Conservation (phyloP, 208 protist genomes). For the Trypanosoma grayi region DNA sequence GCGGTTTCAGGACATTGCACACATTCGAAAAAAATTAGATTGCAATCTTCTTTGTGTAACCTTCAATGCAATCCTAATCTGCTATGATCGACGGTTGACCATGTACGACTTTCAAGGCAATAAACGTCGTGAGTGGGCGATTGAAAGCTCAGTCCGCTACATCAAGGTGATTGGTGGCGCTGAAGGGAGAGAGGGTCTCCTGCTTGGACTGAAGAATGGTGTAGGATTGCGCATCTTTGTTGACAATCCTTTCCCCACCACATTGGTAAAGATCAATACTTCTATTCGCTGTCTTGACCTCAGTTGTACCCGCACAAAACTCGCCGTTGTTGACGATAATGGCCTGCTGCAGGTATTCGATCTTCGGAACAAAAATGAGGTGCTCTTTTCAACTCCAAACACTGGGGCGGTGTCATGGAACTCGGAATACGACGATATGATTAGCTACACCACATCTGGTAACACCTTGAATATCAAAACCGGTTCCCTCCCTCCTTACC, state of each 20-base stretch:
- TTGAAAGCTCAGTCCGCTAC: constrained; percentile 93
- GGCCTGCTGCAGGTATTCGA: constrained; percentile 88
- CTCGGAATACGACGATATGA: constrained; percentile 93
- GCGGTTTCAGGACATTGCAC: constrained; percentile 89
- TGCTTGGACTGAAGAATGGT: constrained; percentile 93
- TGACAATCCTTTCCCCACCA: constrained; percentile 95
- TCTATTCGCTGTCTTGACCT: constrained; percentile 91
- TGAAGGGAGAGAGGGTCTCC: constrained; percentile 85
- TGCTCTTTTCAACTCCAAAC: constrained; percentile 89
- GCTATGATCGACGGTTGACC: constrained; percentile 81
- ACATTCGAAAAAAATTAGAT: constrained; percentile 89
- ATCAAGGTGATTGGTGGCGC: constrained; percentile 94
- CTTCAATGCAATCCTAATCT: constrained; percentile 87
- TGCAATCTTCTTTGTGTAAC: constrained; percentile 94
- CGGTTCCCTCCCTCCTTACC: constrained; percentile 87
- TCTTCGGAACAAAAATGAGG: constrained; percentile 76
- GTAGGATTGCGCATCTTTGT: constrained; percentile 93
- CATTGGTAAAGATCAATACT: constrained; percentile 79
- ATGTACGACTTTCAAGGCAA: constrained; percentile 92
- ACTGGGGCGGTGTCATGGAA: constrained; percentile 94
- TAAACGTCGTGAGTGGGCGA: constrained; percentile 92
- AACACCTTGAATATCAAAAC: constrained; percentile 94
- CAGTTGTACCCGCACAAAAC: constrained; percentile 74
- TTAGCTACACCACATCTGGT: constrained; percentile 89
- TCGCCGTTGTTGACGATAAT: constrained; percentile 94